Conservation (phyloP, 192 early-diverging fungal genomes). For the Gorgonomyces haynaldii region DNA sequence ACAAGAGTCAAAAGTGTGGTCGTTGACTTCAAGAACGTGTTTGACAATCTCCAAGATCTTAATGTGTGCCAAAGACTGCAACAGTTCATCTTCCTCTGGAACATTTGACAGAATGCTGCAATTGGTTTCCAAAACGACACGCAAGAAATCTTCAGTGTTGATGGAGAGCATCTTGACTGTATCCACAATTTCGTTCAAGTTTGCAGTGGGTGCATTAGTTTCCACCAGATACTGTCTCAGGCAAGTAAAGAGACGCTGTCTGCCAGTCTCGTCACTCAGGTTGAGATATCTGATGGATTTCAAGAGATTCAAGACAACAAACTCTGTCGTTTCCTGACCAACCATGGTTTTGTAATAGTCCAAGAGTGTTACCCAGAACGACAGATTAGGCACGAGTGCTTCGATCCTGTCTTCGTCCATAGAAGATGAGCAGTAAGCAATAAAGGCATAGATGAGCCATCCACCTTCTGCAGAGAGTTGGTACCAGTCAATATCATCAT, state of each 20-base stretch:
- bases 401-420: conserved; percentile 9
- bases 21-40: neutral
- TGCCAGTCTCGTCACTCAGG: conserved; percentile 4
- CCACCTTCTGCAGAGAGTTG: neutral
- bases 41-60: neutral
- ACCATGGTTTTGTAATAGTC: neutral
- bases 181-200: neutral
- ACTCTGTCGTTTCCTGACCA: neutral
- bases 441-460: conserved; percentile 1
- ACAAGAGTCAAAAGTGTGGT: neutral
- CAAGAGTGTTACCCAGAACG: conserved; percentile 1
- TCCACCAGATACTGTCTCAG: neutral
- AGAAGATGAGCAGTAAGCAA: neutral
- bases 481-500: conserved; percentile 1
- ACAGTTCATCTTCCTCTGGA: neutral
- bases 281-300: neutral
- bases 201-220: neutral
- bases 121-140: too few relatives aligned
- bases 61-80: neutral
- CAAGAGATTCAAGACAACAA: neutral
- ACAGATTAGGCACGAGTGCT: neutral
- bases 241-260: neutral
- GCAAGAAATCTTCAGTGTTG: neutral
- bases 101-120: neutral
- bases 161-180: neutral